Evolutionary conservation across 805 yeast genomes (phyloP).

Genomic region (Lachancea dasiensis): DNA sequence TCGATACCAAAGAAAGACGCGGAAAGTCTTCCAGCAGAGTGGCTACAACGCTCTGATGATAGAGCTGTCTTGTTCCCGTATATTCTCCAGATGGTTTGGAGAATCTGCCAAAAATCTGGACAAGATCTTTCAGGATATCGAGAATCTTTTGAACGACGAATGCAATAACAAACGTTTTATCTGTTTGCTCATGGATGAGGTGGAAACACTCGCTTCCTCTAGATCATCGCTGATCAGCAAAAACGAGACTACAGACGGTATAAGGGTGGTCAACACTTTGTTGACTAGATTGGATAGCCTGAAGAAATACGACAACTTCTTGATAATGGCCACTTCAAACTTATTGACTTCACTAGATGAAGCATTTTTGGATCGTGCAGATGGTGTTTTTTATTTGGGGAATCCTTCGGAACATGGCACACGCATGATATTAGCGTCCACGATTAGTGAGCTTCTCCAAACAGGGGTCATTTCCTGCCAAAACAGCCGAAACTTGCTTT

Average conservation of each 20-base stretch:
- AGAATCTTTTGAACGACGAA: constrained; percentile 18
- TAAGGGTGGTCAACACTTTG: constrained; percentile 40
- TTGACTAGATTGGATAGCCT: constrained; percentile 38
- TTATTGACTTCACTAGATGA: constrained; percentile 35
- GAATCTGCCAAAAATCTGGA: constrained; percentile 41
- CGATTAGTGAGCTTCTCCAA: constrained; percentile 25
- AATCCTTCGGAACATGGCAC: constrained; percentile 33
- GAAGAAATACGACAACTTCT: constrained; percentile 32
- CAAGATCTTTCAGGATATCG: constrained; percentile 33
- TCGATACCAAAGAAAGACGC: constrained; percentile 10
- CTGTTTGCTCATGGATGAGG: constrained; percentile 40
- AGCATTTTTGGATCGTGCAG: constrained; percentile 42
- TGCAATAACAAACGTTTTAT: constrained; percentile 21
- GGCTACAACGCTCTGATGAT: constrained; percentile 29
- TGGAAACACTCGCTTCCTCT: constrained; percentile 41
- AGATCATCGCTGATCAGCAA: constrained; percentile 32
- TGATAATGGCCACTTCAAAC: constrained; percentile 40
- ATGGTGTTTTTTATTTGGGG: constrained; percentile 32
- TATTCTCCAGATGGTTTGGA: constrained; percentile 43
- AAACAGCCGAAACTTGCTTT: constrained; percentile 2
- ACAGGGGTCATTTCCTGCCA: constrained; percentile 13
- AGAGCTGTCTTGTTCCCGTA: constrained; percentile 39
- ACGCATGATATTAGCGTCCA: constrained; percentile 26
- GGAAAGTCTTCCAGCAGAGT: neutral
- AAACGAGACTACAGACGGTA: constrained; percentile 39